phyloP scores from a whole-genome alignment of 306 rosid species.

The Benincasa hispida region DNA sequence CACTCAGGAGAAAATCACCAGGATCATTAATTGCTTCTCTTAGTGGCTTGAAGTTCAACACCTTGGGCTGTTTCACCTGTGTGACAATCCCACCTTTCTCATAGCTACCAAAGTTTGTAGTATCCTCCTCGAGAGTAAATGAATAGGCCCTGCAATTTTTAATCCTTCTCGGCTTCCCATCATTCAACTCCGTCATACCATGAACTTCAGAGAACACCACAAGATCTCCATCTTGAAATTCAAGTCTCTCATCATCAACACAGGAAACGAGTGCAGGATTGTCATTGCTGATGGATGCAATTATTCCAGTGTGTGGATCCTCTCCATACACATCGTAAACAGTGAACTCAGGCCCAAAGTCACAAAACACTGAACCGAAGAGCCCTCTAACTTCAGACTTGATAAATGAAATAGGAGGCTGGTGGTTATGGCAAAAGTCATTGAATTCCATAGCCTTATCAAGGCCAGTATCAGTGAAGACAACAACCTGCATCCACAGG shows the following conservation, averaged over 20 bases:
- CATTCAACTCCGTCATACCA: constrained; percentile 82
- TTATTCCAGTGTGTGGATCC: constrained; percentile 74
- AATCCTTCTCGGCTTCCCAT: constrained; percentile 69
- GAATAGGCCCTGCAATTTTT: constrained; percentile 66
- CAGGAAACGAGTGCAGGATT: constrained; percentile 61
- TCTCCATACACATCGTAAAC: constrained; percentile 86
- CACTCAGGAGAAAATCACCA: constrained; percentile 81
- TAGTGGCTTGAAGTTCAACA: constrained; percentile 60
- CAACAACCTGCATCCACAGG: constrained; percentile 58
- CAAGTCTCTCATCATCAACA: constrained; percentile 90
- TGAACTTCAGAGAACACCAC: constrained; percentile 84
- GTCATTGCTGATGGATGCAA: constrained; percentile 78
- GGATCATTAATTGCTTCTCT: constrained; percentile 57
- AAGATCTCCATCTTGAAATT: constrained; percentile 88
- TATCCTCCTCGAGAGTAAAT: constrained; percentile 73
- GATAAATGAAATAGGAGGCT: constrained; percentile 80
- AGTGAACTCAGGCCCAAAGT: constrained; percentile 90
- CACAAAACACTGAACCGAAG: constrained; percentile 87
- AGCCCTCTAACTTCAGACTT: constrained; percentile 93
- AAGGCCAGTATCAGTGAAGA: constrained; percentile 54
- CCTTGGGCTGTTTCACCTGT: constrained; percentile 73
- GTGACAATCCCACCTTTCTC: constrained; percentile 81
- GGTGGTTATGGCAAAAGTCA: constrained; percentile 72
- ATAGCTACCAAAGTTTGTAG: constrained; percentile 51
- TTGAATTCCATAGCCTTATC: constrained; percentile 62